Evolutionary conservation across 129 eudicot genomes (phyloP), one percentile per base, ranked within the genome.

Genomic region (Sambucus nigra): DNA sequence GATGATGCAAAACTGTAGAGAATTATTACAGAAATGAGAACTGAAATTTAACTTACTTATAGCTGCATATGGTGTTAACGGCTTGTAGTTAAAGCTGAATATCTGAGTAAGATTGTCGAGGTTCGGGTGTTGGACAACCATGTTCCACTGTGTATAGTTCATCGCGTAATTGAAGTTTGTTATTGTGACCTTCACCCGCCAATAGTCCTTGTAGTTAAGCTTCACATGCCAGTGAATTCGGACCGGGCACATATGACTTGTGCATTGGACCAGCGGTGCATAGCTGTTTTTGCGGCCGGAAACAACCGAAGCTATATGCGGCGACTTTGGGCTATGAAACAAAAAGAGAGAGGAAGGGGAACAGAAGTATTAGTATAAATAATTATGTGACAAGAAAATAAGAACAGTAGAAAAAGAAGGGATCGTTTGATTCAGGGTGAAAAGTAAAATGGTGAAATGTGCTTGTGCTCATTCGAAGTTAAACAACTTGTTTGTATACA

Each of bases 171-270:
- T 91, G 70, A 91, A 82, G 59, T 91, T 91, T 9, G 98, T 91
- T 14, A 91, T 80, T 1, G 95, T 79, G 70, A 91, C 83, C 78
- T 91, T 91, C 38, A 91, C 95, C 6, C 95, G 69, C 98, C 98
- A 91, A 56, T 91, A 91, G 0, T 86, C 98, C 82, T 91, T 82
- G 87, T 85, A 91, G 59, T 91, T 91, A 28, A 73, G 83, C 59
- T 91, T 91, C 40, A 91, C 95, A 19, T 91, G 98, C 95, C 98
- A 91, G 60, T 91, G 98, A 69, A 91, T 73, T n/a, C 98, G 73
- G 54, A 86, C 72, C 6, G 98, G 98, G 51, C 98, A 91, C 98
- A 86, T 91, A 61, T 91, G 98, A 62, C 72, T 91, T 0, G 95
- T 91, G 74, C 95, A 85, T 57, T 82, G 98, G 55, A 89, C 98